A percentile compares a stretch with the other conserved stretches of the same genome.
phyloP scores from a whole-genome alignment of 345 rosid species.

The Rhizophora apiculata region DNA sequence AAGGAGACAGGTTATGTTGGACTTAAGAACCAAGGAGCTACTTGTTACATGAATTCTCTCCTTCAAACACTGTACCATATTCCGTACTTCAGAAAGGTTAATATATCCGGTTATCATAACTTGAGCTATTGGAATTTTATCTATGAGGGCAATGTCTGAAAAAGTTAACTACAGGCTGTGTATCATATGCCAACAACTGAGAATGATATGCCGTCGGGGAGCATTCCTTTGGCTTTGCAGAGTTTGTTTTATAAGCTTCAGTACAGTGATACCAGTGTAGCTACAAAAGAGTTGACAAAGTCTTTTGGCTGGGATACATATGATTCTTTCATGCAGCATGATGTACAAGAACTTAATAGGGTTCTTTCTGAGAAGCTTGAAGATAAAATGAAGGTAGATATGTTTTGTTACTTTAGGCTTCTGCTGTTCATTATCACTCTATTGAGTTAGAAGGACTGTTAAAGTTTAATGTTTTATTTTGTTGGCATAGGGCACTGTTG shows the following conservation, averaged over 20 bases:
- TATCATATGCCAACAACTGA: constrained; percentile 99
- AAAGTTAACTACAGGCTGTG: constrained; percentile 64
- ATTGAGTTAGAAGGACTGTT: neutral
- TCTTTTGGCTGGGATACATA: constrained; percentile 94
- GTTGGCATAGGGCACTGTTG: constrained; percentile 49
- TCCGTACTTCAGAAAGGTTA: constrained; percentile 96
- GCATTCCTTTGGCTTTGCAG: constrained; percentile 59
- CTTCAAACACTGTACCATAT: constrained; percentile 88
- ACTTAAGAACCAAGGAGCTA: constrained; percentile 98
- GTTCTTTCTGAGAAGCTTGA: constrained; percentile 96
- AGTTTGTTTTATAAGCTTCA: constrained; percentile 56
- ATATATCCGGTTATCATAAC: neutral
- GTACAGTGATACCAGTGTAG: constrained; percentile 51
- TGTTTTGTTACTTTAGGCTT: neutral
- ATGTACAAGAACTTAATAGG: constrained; percentile 97
- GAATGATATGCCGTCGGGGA: constrained; percentile 87
- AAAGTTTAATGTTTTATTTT: constrained; percentile 7
- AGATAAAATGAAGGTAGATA: constrained; percentile 90
- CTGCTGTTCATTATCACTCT: neutral
- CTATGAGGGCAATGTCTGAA: neutral
- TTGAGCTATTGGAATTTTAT: constrained; percentile 10
- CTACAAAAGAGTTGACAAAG: constrained; percentile 53
- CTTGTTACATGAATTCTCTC: constrained; percentile 98
- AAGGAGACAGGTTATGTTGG: constrained; percentile 99
- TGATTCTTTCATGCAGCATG: constrained; percentile 99